Conservation (phyloP, 225 moss, liverwort and hornwort species). For the Bryum argenteum region DNA sequence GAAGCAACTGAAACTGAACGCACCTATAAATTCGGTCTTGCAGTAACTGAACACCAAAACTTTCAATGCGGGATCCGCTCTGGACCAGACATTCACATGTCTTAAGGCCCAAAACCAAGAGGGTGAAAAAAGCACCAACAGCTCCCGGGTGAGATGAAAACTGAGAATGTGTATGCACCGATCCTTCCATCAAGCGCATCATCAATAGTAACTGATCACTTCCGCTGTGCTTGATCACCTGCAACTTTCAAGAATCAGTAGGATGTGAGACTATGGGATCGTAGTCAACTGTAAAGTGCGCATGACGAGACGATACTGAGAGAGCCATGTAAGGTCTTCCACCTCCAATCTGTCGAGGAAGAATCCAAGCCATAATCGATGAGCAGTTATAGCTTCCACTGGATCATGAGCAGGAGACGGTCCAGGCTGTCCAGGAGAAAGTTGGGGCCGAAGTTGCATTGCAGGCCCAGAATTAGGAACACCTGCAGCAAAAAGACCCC, state of each 20-base stretch:
- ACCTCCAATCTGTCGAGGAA: slow-evolving; percentile 84
- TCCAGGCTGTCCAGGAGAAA: slow-evolving; percentile 70
- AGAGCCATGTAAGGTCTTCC: slow-evolving; percentile 9
- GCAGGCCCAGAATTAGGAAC: slow-evolving; percentile 67
- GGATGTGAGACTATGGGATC: slow-evolving; percentile 3
- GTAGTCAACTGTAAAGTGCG: background rate
- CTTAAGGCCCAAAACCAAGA: slow-evolving; percentile 73
- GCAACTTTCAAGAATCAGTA: slow-evolving; percentile 21
- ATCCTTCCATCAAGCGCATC: slow-evolving; percentile 74
- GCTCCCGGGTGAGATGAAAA: slow-evolving; percentile 82
- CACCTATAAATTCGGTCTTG: slow-evolving; percentile 76
- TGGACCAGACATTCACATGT: slow-evolving; percentile 61
- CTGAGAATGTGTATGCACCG: slow-evolving; percentile 59
- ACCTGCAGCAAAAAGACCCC: slow-evolving; percentile 74
- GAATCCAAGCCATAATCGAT: slow-evolving; percentile 84
- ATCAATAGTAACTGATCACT: slow-evolving; percentile 72
- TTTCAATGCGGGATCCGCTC: slow-evolving; percentile 46
- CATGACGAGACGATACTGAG: background rate
- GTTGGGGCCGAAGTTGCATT: slow-evolving; percentile 71
- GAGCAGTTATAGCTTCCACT: slow-evolving; percentile 61
- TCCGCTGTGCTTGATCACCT: slow-evolving; percentile 70
- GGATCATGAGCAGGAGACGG: slow-evolving; percentile 50
- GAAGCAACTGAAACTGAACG: background rate
- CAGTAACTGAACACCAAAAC: slow-evolving; percentile 54
- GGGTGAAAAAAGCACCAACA: slow-evolving; percentile 76